These are phyloP conservation scores for Microthlaspi erraticum DNA, from an alignment of 345 rosid genomes.

Conservation along the genomic window DNA sequence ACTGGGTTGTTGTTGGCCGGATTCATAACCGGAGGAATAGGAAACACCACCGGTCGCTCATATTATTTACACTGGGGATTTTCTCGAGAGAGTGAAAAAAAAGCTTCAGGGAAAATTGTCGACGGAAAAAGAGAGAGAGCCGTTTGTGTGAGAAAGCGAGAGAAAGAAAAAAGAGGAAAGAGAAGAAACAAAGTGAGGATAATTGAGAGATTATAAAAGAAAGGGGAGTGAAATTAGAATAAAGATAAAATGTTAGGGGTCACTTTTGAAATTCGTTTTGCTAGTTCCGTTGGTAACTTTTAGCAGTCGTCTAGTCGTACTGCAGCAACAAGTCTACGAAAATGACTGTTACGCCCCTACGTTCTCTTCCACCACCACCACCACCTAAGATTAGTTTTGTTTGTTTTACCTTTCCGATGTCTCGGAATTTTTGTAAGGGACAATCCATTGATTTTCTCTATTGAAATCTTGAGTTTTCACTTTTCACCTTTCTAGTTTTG, in stretches of 20 bases:
- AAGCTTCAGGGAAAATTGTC: conserved; percentile 13
- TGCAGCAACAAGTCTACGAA: conserved; percentile 25
- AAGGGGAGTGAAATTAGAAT: conserved; percentile 17
- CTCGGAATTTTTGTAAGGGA: conserved; percentile 21
- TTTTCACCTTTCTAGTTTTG: conserved; percentile 7
- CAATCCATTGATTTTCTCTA: conserved; percentile 22
- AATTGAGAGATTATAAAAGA: conserved; percentile 27
- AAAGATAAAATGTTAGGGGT: conserved; percentile 38
- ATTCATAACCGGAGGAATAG: conserved; percentile 84
- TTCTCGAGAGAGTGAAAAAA: neutral
- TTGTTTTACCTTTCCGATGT: neutral
- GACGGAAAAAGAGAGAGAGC: conserved; percentile 33
- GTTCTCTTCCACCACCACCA: conserved; percentile 1
- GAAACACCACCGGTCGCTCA: conserved; percentile 63
- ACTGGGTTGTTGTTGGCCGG: conserved; percentile 68
- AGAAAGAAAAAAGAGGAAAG: neutral
- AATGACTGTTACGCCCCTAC: conserved; percentile 44
- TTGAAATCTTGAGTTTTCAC: neutral
- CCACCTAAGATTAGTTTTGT: conserved; percentile 16
- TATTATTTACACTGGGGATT: conserved; percentile 45
- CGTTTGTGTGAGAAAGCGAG: conserved; percentile 54
- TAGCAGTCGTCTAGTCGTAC: conserved; percentile 38
- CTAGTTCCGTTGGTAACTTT: conserved; percentile 34
- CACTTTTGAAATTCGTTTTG: conserved; percentile 22
- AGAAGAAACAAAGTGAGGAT: neutral